Percentiles rank a stretch among this genome's conserved stretches.
Conservation (phyloP, 306 rosid species). For the Chamaecrista fasciculata region DNA sequence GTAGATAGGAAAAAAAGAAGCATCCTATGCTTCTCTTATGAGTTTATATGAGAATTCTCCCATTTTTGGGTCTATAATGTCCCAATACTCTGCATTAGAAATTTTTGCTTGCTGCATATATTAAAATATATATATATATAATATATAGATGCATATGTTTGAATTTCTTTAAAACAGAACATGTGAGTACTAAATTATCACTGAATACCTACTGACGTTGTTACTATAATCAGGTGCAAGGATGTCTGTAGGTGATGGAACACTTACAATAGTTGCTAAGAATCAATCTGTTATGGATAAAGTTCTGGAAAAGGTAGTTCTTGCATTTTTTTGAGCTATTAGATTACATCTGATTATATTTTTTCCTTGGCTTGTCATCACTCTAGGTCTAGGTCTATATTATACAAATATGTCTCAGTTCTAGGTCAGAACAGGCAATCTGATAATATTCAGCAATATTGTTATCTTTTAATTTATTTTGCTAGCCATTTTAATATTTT, state of each 20-base stretch:
- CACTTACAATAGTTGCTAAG: conserved; percentile 81
- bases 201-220: conserved; percentile 24
- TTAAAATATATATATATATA: no score
- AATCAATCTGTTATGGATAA: conserved; percentile 78
- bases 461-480: neutral
- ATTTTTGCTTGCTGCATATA: conserved; percentile 9
- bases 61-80: conserved; percentile 15
- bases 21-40: neutral
- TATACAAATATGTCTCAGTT: conserved; percentile 9
- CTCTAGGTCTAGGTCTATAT: neutral
- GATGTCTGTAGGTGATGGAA: conserved; percentile 80
- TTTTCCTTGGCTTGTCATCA: conserved; percentile 3
- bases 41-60: neutral
- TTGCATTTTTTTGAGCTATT: conserved; percentile 18
- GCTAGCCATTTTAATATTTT: conserved; percentile 1
- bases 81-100: neutral
- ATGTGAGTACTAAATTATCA: neutral
- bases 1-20: no score
- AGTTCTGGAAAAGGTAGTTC: conserved; percentile 72
- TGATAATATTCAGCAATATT: conserved; percentile 1
- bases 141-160: no score
- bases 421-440: conserved; percentile 18
- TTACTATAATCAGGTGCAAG: conserved; percentile 68
- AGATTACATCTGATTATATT: neutral
- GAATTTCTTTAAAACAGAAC: neutral